These are phyloP conservation scores for Anaeramoeba ignava DNA, from an alignment of 78 protist species.

Conservation along the genomic window DNA sequence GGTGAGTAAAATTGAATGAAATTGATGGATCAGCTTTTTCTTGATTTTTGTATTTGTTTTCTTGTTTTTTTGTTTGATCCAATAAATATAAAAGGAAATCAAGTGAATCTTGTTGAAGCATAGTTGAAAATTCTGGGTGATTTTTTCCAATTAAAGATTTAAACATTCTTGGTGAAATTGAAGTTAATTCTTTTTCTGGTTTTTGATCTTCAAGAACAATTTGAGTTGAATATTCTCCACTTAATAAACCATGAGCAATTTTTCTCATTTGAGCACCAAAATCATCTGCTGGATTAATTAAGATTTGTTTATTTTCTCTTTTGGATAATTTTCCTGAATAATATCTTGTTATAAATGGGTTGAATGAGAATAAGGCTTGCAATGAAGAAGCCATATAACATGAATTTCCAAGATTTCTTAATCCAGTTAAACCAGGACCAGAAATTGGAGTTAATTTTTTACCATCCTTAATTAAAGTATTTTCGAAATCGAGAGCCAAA, in stretches of 20 bases:
- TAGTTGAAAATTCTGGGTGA: slow-evolving; percentile 62
- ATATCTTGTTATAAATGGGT: background rate
- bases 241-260: slow-evolving; percentile 44
- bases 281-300: background rate
- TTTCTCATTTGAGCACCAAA: slow-evolving; percentile 43
- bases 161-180: slow-evolving; percentile 59
- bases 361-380: background rate
- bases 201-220: background rate
- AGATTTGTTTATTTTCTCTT: background rate
- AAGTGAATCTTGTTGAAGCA: slow-evolving; percentile 71
- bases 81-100: slow-evolving; percentile 61
- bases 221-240: slow-evolving; percentile 42
- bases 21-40: background rate
- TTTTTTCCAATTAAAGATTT: slow-evolving; percentile 50
- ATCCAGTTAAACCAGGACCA: slow-evolving; percentile 6
- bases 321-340: background rate
- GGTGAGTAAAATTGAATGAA: slow-evolving; percentile 8
- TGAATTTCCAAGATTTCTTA: slow-evolving; percentile 7
- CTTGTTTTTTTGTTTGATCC: slow-evolving; percentile 15
- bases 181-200: background rate
- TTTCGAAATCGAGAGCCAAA: background rate
- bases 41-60: background rate
- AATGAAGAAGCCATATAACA: background rate
- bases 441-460: background rate
- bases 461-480: background rate